Percentiles rank a stretch among this genome's conserved stretches.
phyloP scores from a whole-genome alignment of 2,329 filamentous ascomycete species.

The Endoconidiophora polonica region DNA sequence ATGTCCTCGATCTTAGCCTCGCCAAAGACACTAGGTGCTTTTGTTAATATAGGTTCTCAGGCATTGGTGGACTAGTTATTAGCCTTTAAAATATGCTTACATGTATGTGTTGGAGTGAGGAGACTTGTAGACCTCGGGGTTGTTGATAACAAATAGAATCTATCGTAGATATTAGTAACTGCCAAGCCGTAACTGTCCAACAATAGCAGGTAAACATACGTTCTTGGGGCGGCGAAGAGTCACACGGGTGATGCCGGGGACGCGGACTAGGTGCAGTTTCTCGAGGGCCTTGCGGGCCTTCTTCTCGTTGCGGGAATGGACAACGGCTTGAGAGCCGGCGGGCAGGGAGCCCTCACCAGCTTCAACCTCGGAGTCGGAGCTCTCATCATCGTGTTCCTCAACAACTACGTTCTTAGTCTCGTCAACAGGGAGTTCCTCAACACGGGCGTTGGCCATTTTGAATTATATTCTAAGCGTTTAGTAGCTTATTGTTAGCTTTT shows the following conservation, averaged over 20 bases:
- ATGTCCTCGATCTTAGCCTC: constrained; percentile 99
- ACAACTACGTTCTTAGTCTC: constrained; percentile 64
- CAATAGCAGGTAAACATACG: constrained; percentile 42
- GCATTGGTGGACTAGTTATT: not conserved
- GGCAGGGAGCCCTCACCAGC: constrained; percentile 62
- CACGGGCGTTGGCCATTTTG: constrained; percentile 90
- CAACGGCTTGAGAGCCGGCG: constrained; percentile 71
- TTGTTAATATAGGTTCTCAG: not conserved
- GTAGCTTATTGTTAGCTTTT: not conserved
- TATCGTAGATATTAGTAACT: constrained; percentile 23
- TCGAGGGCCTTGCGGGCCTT: constrained; percentile 99
- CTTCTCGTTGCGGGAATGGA: constrained; percentile 99
- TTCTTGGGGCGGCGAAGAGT: constrained; percentile 98
- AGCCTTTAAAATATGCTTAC: constrained; percentile 37
- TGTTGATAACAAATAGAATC: constrained; percentile 99
- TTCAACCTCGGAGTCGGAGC: constrained; percentile 59
- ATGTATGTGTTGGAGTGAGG: constrained; percentile 99
- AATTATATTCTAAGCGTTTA: not conserved
- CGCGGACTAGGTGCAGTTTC: constrained; percentile 92
- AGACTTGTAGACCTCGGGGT: constrained; percentile 98
- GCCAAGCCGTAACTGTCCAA: not conserved
- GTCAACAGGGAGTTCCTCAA: constrained; percentile 93
- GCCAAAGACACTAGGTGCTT: constrained; percentile 66
- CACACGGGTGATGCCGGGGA: constrained; percentile 94
- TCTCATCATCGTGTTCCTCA: constrained; percentile 53